Evolutionary conservation across 1,284 basidiomycete species (phyloP).

Genomic region (Boletus sp.): DNA sequence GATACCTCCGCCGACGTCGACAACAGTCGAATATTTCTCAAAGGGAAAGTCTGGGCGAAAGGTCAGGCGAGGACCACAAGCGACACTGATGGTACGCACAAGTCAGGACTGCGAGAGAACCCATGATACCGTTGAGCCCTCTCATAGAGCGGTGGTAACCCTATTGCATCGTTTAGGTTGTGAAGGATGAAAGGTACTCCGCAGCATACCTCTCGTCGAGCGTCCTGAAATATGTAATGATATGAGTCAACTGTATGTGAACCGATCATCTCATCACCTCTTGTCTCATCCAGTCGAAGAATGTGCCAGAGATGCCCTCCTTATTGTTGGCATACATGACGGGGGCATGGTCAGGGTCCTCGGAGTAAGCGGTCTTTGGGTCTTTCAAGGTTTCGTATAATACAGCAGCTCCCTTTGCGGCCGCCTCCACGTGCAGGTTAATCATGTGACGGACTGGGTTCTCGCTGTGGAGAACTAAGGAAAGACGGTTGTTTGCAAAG

Average conservation of each 20-base stretch:
- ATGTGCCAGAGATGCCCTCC: constrained; percentile 24
- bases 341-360: constrained; percentile 23
- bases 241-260: neutral
- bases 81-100: constrained; percentile 12
- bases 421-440: constrained; percentile 22
- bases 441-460: constrained; percentile 25
- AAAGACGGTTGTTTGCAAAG: constrained; percentile 36
- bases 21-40: constrained; percentile 23
- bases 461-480: constrained; percentile 29
- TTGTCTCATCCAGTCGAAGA: constrained; percentile 30
- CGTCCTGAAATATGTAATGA: constrained; percentile 8
- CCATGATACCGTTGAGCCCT: constrained; percentile 24
- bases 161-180: constrained; percentile 7
- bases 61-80: neutral
- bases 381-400: constrained; percentile 30
- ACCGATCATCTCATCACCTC: constrained; percentile 12
- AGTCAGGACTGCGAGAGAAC: constrained; percentile 27
- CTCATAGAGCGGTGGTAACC: constrained; percentile 26
- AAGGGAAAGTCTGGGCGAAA: constrained; percentile 26
- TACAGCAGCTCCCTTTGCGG: constrained; percentile 22
- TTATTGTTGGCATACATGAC: constrained; percentile 19
- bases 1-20: constrained; percentile 35
- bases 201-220: constrained; percentile 19
- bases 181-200: neutral
- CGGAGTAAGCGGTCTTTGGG: constrained; percentile 22